Base-by-base conservation (phyloP, 1,284 basidiomycete genomes). In the Tetrapyrgos nigripes region DNA sequence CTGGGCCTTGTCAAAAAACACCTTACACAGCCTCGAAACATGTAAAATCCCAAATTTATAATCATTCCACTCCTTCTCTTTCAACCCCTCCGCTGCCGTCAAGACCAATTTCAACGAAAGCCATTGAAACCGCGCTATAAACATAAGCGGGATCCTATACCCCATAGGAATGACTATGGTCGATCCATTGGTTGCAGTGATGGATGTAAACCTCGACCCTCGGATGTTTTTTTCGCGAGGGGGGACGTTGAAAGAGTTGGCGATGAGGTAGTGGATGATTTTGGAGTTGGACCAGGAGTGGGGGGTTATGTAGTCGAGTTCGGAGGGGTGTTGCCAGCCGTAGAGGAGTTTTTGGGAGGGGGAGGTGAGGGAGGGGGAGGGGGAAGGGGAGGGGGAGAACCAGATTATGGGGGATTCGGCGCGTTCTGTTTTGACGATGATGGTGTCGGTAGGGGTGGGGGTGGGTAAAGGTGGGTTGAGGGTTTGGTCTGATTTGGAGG, bases 131-230 rank as follows among this genome's bases (percentile, higher is more conserved):
- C 75, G 75, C 48, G 73, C 73, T 9, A 76, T 69, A 63, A 79
- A 80, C 70, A 80, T 72, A 6, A 80, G 64, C 1, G 79, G 79
- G 23, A 77, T 62, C 2, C 79, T 68, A 62, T 80, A 80, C 14
- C 66, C 71, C 10, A 72, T 65, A 1, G 79, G 79, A 3, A 76
- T 55, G 4, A 61, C 53, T 0, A 68, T 66, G 8, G 56, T 57
- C 8, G 50, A 27, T 1, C 66, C 69, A 33, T 69, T 64, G 8
- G 53, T 47, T 3, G 58, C 50, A 1, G 53, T 64, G 19, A 73
- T 63, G 21, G 57, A 46, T 17, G 62, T 54, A 60, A 65, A 71
- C 4, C 66, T 66, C 19, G 45, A 43, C 23, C 50, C 33, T 1
- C 55, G 47, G 29, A 62, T 56, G 52, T 63, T 59, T 1, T 45